Percentiles rank a stretch among this genome's conserved stretches.
phyloP scores from a whole-genome alignment of 139 green algal species.

The Nannochloris sp. region DNA sequence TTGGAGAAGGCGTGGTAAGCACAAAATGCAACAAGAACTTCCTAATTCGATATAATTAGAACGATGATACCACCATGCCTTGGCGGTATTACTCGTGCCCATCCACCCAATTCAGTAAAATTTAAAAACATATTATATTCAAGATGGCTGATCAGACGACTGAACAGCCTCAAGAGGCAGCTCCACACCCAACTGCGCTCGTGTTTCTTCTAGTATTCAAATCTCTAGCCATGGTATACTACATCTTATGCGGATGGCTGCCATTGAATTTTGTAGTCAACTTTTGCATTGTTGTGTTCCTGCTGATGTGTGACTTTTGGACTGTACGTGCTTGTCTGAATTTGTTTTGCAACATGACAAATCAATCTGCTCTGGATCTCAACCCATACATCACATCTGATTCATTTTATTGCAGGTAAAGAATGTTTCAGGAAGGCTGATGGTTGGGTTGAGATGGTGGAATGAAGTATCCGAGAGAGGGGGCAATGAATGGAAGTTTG shows the following conservation, averaged over 20 bases:
- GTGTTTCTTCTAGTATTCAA: constrained; percentile 49
- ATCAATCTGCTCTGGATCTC: too few relatives aligned
- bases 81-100: too few relatives aligned
- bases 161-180: constrained; percentile 4
- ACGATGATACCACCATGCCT: too few relatives aligned
- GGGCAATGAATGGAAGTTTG: constrained; percentile 89
- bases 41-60: too few relatives aligned
- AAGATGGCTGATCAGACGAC: too few relatives aligned
- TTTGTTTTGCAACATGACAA: background rate
- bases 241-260: constrained; percentile 40
- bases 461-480: constrained; percentile 87
- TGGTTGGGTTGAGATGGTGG: constrained; percentile 94
- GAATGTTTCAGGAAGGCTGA: constrained; percentile 82
- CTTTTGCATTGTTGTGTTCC: constrained; percentile 71
- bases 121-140: too few relatives aligned
- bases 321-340: constrained; percentile 34
- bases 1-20: too few relatives aligned
- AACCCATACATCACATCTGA: background rate
- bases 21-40: too few relatives aligned
- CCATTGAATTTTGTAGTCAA: constrained; percentile 67
- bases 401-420: constrained; percentile 54
- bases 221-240: constrained; percentile 17
- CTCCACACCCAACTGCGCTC: constrained; percentile 32
- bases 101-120: too few relatives aligned
- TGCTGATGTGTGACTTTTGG: constrained; percentile 87